A percentile compares a stretch with the other conserved stretches of the same genome.
Evolutionary conservation across 805 yeast genomes (phyloP).

Genomic region (Cyberlindnera lachancei): DNA sequence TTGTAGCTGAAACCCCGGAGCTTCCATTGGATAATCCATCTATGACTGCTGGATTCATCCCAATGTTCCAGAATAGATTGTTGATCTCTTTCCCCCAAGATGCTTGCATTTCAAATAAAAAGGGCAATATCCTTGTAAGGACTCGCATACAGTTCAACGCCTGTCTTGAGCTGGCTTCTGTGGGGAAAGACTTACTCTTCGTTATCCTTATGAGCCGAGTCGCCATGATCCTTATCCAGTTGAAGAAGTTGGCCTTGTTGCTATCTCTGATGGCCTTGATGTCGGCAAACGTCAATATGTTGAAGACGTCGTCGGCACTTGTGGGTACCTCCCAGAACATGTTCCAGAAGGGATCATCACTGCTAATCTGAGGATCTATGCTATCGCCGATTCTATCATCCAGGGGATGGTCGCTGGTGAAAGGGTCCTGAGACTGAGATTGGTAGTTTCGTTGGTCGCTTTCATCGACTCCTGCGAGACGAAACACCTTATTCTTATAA

Average conservation of each 20-base stretch:
- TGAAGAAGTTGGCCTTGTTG: conserved; percentile 50
- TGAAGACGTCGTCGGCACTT: conserved; percentile 48
- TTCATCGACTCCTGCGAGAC: conserved; percentile 40
- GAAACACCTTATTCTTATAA: conserved; percentile 53
- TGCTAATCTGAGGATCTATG: conserved; percentile 20
- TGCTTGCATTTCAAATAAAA: conserved; percentile 44
- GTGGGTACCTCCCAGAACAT: conserved; percentile 43
- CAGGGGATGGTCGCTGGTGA: background rate
- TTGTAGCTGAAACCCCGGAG: conserved; percentile 11
- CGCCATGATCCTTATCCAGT: conserved; percentile 37
- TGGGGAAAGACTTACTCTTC: conserved; percentile 19
- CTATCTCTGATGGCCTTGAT: conserved; percentile 51
- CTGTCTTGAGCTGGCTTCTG: conserved; percentile 23
- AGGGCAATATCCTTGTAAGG: conserved; percentile 59
- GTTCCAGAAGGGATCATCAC: conserved; percentile 35
- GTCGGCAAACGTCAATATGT: conserved; percentile 48
- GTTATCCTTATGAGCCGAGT: conserved; percentile 23
- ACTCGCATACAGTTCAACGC: conserved; percentile 57
- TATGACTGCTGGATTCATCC: conserved; percentile 5
- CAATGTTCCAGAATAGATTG: conserved; percentile 38
- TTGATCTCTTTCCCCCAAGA: conserved; percentile 25
- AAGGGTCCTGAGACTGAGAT: no score
- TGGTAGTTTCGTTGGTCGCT: no score
- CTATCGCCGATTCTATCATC: background rate
- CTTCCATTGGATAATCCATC: background rate